Evolutionary conservation across 257 asterid genomes (phyloP), one percentile per base, ranked within the genome.

Genomic region (Echium plantagineum): DNA sequence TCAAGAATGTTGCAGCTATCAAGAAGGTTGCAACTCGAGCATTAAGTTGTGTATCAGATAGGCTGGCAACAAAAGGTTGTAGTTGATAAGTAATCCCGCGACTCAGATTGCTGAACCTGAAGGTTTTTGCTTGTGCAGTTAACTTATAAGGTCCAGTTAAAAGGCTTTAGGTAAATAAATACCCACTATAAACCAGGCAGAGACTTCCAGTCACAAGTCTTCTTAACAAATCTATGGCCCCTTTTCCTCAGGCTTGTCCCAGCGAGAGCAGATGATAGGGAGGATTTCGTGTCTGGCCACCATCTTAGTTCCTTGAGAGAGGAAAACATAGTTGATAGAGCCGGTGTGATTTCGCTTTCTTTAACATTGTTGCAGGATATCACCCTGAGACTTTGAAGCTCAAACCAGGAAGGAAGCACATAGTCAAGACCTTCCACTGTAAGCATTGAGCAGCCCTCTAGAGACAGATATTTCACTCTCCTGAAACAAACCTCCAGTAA

Each of bases 381-480:
- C 72, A 88, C 94, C 65, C 52, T 63, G 15, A 88, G 85, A 77
- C 84, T 83, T 78, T 75, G 69, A 32, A 85, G 83, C 65, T 81
- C 83, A 42, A 68, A 72, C 85, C 83, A 88, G 0, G 74, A 53
- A n/a, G 72, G 21, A 31, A 88, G 69, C 20, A 79, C 84, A 12
- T 64, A 64, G 71, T 85, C 96, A 57, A 88, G 69, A 31, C 95
- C 94, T 1, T 64, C 72, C 4, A 86, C 71, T n/a, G 85, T 81
- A 49, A 88, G 74, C 71, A 71, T 47, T 1, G 94, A 80, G 72
- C 96, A 88, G 60, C 94, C 87, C 74, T 88, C 86, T 58, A 85
- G 49, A 15, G 75, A 69, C 63, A 88, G 58, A 7, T 42, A 71
- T 63, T 75, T 83, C 38, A 83, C 75, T 55, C 71, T 70, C 87